Base-by-base conservation (phyloP, 176 grass and related monocot species). In the Eleusine indica region DNA sequence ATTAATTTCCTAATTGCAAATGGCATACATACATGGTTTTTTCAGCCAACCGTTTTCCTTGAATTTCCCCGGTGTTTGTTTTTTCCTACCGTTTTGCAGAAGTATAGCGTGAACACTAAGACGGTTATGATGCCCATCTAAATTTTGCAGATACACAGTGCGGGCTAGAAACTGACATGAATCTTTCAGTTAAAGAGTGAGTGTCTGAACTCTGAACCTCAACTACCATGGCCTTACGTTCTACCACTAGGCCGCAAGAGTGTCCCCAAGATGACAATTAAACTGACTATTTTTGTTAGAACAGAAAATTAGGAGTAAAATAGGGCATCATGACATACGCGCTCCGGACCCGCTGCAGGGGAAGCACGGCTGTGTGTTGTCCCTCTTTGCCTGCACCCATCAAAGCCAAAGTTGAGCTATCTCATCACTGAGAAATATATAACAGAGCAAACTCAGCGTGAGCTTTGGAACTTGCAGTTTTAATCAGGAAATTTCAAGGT, bases 261-360 rank as follows among this genome's bases (percentile, higher is more conserved):
- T 66, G 28, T 39, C 29, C 29, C 15, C 18, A 47, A n/a, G 62
- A 53, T 71, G 42, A 16, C 37, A 30, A 18, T n/a, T 21, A 49
- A 37, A 52, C 29, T 61, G 79, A 73, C 32, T 16, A 18, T 32
- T 18, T 7, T 18, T 60, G 48, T 12, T 49, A 30, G 19, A 40
- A 44, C 54, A 61, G 17, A 1, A 46, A 35, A 35, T 30, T 38
- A 54, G 51, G 11, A 77, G 35, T 21, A 66, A 56, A 80, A 0
- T 46, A 66, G 0, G 49, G 46, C 25, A 48, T 47, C 69, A 83
- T 29, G 28, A 81, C 93, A 38, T 92, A 96, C 96, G 93, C 10
- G 96, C 87, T 51, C 96, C 96, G 43, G 96, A 83, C 72, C 96
- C 96, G 22, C 83, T 99, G 83, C 96, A 99, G 48, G 96, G 96